Base-by-base conservation (phyloP, 2,329 filamentous ascomycete species). In the Alternaria infectoria region DNA sequence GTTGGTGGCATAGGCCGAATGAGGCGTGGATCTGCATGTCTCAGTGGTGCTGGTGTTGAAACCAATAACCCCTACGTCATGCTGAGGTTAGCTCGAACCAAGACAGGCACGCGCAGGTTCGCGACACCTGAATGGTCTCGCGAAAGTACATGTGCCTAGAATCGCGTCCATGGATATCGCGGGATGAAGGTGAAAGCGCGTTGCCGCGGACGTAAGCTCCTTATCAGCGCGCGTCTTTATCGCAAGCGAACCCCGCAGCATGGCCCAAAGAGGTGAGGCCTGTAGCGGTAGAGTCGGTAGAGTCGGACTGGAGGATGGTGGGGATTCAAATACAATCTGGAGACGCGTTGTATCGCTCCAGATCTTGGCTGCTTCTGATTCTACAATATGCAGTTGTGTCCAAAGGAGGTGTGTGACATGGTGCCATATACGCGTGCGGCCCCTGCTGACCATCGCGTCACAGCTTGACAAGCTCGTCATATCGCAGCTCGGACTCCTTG, bases 381-480 rank as follows among this genome's bases (percentile, higher is more conserved):
- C 17, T 25, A 13, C 65, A 75, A 19, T 26, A 79, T 79, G 77
- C 74, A 79, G 68, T 61, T 79, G 72, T 79, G 76, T 68, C 77
- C 77, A 30, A 79, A 78, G 63, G 77, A 79, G 74, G 77, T 78
- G 66, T 56, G 74, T 69, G 5, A 57, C 50, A 21, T 30, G 36
- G 43, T 57, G 26, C 45, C 32, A 13, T 28, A 12, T 15, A 9
- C 52, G 32, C 25, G 30, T 25, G 17, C 57, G 12, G 51, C 62
- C 62, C 62, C 57, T 63, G 68, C 75, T 78, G 71, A 79, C 67
- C 25, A 44, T 60, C 51, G 51, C 32, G 64, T 57, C 17, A 67
- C 73, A 98, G 95, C 87, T 98, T 77, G 95, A 98, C 86, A 98
- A 98, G 89, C 92, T 98, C 81, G 87, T 91, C 79, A 95, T 97